phyloP scores from a whole-genome alignment of 495 filamentous ascomycete species.

The Pyrenula aspistea region DNA sequence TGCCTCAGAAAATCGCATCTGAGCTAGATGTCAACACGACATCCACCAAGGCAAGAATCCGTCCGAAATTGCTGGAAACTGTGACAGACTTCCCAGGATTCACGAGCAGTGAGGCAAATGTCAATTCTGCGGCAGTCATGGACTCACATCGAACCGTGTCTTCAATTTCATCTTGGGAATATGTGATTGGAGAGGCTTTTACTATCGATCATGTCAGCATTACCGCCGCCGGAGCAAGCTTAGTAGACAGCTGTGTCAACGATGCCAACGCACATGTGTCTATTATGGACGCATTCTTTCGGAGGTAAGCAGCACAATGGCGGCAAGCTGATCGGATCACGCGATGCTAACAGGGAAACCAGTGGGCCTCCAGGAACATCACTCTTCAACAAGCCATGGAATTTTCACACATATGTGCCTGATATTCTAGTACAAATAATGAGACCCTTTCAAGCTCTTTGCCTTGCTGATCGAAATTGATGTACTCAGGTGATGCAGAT shows the following conservation, averaged over 20 bases:
- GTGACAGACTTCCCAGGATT: background rate
- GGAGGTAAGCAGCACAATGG: constrained; percentile 14
- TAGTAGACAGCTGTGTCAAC: constrained; percentile 21
- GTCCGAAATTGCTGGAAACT: no score
- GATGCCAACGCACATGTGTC: constrained; percentile 18
- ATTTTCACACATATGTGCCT: constrained; percentile 21
- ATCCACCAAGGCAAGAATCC: no score
- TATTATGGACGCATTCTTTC: constrained; percentile 27
- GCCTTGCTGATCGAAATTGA: no score
- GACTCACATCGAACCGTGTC: no score
- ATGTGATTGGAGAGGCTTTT: constrained; percentile 28
- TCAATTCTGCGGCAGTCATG: background rate
- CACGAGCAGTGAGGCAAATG: background rate
- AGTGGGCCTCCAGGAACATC: constrained; percentile 22
- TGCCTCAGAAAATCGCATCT: no score
- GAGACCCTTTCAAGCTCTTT: no score
- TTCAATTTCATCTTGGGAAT: constrained; percentile 23
- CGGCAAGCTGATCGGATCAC: background rate
- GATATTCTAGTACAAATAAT: constrained; percentile 26
- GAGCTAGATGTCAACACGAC: no score
- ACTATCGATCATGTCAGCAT: constrained; percentile 21
- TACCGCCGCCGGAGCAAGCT: constrained; percentile 25
- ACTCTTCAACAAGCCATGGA: constrained; percentile 21
- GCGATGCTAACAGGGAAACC: background rate
- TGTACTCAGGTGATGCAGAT: no score